Base-by-base conservation (phyloP, 176 grass and related monocot genomes). In the Oryza rufipogon region DNA sequence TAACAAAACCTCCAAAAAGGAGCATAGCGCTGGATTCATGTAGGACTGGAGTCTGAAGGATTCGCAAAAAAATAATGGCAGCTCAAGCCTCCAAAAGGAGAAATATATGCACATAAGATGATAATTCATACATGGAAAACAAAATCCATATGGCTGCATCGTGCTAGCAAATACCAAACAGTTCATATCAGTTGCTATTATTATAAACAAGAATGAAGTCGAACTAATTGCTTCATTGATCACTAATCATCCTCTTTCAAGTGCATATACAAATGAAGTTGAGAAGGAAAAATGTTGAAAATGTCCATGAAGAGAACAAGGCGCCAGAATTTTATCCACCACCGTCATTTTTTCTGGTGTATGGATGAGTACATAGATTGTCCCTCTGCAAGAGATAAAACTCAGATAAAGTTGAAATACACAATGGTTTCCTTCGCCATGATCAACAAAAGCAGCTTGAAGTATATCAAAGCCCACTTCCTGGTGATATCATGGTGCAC, bases 391-490 rank as follows among this genome's bases (percentile, higher is more conserved):
- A 80, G 66, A 20, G 33, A 65, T 10, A 86, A 30, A 86, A 30
- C 64, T 89, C 80, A 96, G 81, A 89, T 81, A 73, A 96, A 61
- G 83, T 94, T 75, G n/a, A 99, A 94, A 73, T 56, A 82, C 58
- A 92, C 32, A 11, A 96, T 79, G 71, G 90, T 96, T 77, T 99
- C 93, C 89, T 96, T 96, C 0, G 93, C 91, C 84, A 94, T 90
- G 84, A 96, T 83, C 64, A 96, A 77, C 66, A 99, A 74, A 33
- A 99, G 86, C 67, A 99, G 68, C 76, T 93, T 92, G 44, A 96
- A 91, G 79, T 99, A 96, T 79, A 99, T 91, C 74, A 96, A 81
- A 67, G 90, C 75, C 93, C 97, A 99, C 91, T 88, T 91, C 85
- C 85, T 91, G 54, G 97, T 96, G 44, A 92, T 88, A 19, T 96